Base-by-base conservation (phyloP, 2,329 filamentous ascomycete genomes). In the Botrytis aclada region DNA sequence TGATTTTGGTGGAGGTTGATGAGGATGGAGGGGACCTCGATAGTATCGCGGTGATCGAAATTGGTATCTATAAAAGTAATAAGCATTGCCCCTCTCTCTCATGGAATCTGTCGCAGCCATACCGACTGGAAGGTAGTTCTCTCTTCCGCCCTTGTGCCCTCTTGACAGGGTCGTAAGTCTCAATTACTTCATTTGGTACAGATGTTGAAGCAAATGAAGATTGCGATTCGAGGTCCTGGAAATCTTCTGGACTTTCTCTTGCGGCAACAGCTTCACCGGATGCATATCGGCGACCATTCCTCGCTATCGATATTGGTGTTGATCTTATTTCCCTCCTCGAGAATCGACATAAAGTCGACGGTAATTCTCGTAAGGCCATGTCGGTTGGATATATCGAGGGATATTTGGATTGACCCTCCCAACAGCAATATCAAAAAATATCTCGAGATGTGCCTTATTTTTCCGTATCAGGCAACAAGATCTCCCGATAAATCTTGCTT, bases 41-140 rank as follows among this genome's bases (percentile, higher is more conserved):
- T 97, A 91, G 87, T 95, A 99, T 84, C 95, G 96, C 76, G 96
- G 96, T 69, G 95, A 92, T 76, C 95, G 94, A 83, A 92, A 98
- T 83, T 97, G 93, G 85, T 98, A 99, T 87, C 95, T 97, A 75
- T 41, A 74, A 43, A 51, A 37, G 64, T 54, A 62, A 61, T 76
- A 73, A 77, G 74, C 56, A 72, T 56, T 73, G 29, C 58, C 34
- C 51, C 25, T 67, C 29, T 51, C 16, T 45, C 20, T 8, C 29
- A 34, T 25, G 25, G 12, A 34, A 43, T 71, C 25, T 39, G 34
- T 41, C 69, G 61, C 16, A 14, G 51, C 58, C 79, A 69, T 82
- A 83, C 83, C 83, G 81, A 81, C 82, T 83, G 69, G 81, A 75
- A 72, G 82, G 82, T 32, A 84, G 79, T 73, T 82, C 71, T 54